Base-by-base conservation (phyloP, 495 filamentous ascomycete species). In the Hyaloscypha variabilis region DNA sequence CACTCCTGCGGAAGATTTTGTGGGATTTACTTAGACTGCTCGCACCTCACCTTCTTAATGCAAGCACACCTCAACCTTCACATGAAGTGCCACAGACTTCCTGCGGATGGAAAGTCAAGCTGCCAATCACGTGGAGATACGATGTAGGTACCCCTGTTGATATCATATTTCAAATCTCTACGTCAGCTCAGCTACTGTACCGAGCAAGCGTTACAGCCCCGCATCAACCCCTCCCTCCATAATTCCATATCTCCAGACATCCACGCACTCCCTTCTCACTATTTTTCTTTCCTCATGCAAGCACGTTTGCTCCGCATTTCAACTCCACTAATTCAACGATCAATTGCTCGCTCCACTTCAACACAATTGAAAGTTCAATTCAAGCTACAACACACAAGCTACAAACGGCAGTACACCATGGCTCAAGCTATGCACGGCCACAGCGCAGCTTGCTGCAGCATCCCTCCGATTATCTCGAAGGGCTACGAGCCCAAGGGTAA, bases 361-460 rank as follows among this genome's bases (percentile, higher is more conserved):
- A 8, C 30, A 24, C 57, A 58, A 34, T 34, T 29, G 10, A 29
- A 58, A 58, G 6, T 11, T 54, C 21, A 54, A 54, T 54, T 6
- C 51, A n/a, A 24, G 6, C 5, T 54, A 25, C 51, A 54, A 54
- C 21, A 10, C 8, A 28, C 5, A 28, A 24, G 13, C 51, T 8
- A 29, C 26, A 58, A 21, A 58, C n/a, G 29, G 5, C 21, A 59
- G 25, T 8, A 36, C 63, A 66, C 24, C 13, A 71, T 71, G 69
- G 67, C 57, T 42, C 57, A 39, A 59, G 57, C 67, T 57, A 57
- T 65, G 58, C 64, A 69, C 42, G 70, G 70, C 19, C 83, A 86
- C 67, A 83, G 75, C 67, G 83, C 87, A 76, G 90, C 90, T 62
- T 91, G 88, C 77, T 91, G 88, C 74, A 90, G 86, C 66, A 86